Conservation (phyloP, 2,329 filamentous ascomycete genomes). For the Capronia americana region DNA sequence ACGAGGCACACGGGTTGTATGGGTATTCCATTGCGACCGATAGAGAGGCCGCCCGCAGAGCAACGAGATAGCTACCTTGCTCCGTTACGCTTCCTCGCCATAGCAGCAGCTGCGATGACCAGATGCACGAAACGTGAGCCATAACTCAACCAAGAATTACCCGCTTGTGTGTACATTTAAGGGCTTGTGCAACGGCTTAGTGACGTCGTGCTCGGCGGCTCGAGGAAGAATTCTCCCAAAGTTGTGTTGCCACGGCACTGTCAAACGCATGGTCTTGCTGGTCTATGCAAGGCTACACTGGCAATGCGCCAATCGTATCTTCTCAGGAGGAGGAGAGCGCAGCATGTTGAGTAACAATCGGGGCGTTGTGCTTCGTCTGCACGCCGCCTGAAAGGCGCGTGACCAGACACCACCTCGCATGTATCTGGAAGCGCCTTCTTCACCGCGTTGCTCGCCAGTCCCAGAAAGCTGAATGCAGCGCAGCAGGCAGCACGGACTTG, state of each 20-base stretch:
- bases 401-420: neutral
- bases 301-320: neutral
- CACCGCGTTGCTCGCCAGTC: neutral
- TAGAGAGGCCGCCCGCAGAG: too few relatives aligned
- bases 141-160: neutral
- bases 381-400: neutral
- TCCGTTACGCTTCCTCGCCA: neutral
- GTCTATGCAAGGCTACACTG: constrained; percentile 5
- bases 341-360: neutral
- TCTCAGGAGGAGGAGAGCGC: neutral
- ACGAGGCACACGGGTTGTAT: neutral
- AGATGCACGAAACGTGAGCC: neutral
- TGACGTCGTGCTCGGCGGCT: constrained; percentile 3
- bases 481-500: neutral
- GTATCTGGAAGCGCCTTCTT: neutral
- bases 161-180: neutral
- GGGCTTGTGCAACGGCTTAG: neutral
- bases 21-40: too few relatives aligned
- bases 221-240: neutral
- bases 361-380: constrained; percentile 5
- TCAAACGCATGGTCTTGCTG: constrained; percentile 6
- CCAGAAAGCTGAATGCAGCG: neutral
- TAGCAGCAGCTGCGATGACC: neutral
- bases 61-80: neutral
- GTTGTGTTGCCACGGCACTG: neutral